phyloP scores from a whole-genome alignment of 371 early-diverging fungal genomes.

The Syncephalastrum racemosum region DNA sequence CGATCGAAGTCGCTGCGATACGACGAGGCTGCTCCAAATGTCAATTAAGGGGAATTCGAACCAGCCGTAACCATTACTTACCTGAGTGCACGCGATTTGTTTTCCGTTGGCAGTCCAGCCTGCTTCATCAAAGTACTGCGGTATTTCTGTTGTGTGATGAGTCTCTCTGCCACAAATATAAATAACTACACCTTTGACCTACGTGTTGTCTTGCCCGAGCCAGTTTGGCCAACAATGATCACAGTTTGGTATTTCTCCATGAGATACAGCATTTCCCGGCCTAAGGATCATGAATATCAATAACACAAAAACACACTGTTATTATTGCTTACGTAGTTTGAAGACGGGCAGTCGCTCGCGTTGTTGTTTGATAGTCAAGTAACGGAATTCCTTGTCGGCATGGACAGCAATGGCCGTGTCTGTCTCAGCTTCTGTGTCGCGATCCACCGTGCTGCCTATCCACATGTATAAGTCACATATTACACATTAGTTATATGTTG shows the following conservation, averaged over 20 bases:
- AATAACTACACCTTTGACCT: constrained; percentile 15
- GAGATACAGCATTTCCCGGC: constrained; percentile 54
- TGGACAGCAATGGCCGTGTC: constrained; percentile 45
- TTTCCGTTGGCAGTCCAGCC: constrained; percentile 62
- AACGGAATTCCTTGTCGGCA: constrained; percentile 45
- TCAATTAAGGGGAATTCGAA: not conserved
- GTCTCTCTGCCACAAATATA: not conserved
- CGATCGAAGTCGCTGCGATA: constrained; percentile 96
- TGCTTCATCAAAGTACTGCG: constrained; percentile 77
- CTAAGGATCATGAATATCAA: constrained; percentile 16
- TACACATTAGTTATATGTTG: constrained; percentile 1
- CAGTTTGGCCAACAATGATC: constrained; percentile 62
- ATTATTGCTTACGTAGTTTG: constrained; percentile 43
- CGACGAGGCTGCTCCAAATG: constrained; percentile 78
- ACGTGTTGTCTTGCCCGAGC: constrained; percentile 81
- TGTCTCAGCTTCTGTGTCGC: constrained; percentile 64
- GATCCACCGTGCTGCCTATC: constrained; percentile 65
- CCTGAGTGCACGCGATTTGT: constrained; percentile 79
- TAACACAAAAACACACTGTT: not conserved
- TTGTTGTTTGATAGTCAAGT: constrained; percentile 53
- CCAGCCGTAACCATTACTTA: constrained; percentile 14
- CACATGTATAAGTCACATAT: not conserved
- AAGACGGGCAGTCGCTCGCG: constrained; percentile 62
- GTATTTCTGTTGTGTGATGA: constrained; percentile 55
- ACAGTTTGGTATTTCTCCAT: constrained; percentile 69